phyloP scores from a whole-genome alignment of 1,284 basidiomycete genomes.

The Chiua sp. region DNA sequence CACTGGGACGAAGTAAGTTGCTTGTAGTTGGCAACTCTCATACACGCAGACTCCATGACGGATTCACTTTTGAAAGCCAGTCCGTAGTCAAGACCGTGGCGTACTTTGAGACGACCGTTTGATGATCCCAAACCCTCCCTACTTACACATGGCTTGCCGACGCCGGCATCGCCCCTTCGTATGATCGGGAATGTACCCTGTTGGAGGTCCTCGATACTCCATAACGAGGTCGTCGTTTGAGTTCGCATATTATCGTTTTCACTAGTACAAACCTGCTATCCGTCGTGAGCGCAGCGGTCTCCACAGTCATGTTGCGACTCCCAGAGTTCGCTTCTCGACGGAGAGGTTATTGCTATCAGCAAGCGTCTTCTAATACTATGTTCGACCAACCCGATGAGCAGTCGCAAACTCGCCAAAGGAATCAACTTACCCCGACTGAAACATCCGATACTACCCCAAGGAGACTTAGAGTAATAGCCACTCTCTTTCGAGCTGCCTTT shows the following conservation, averaged over 20 bases:
- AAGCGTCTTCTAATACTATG: background rate
- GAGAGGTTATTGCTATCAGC: conserved; percentile 66
- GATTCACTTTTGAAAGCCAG: too few species aligned
- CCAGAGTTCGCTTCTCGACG: conserved; percentile 69
- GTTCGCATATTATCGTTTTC: conserved; percentile 9
- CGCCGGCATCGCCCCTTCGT: conserved; percentile 72
- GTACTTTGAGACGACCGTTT: conserved; percentile 71
- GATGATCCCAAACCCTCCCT: conserved; percentile 64
- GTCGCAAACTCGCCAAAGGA: conserved; percentile 57
- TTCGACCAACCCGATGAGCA: too few species aligned
- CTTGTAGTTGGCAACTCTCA: conserved; percentile 1
- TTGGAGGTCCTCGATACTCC: conserved; percentile 63
- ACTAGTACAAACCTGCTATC: conserved; percentile 59
- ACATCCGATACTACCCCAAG: too few species aligned
- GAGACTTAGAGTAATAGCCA: too few species aligned
- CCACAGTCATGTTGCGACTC: conserved; percentile 70
- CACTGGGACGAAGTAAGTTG: conserved; percentile 60
- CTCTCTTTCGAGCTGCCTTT: too few species aligned
- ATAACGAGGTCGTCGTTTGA: conserved; percentile 9
- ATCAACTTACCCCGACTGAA: conserved; percentile 17
- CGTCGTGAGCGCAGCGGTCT: conserved; percentile 52
- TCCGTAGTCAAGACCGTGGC: conserved; percentile 58
- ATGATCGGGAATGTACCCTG: conserved; percentile 61
- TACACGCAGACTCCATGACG: background rate
- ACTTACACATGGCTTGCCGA: conserved; percentile 73